These are phyloP conservation scores for Mrakia frigida DNA, from an alignment of 768 basidiomycete genomes.

Conservation along the genomic window DNA sequence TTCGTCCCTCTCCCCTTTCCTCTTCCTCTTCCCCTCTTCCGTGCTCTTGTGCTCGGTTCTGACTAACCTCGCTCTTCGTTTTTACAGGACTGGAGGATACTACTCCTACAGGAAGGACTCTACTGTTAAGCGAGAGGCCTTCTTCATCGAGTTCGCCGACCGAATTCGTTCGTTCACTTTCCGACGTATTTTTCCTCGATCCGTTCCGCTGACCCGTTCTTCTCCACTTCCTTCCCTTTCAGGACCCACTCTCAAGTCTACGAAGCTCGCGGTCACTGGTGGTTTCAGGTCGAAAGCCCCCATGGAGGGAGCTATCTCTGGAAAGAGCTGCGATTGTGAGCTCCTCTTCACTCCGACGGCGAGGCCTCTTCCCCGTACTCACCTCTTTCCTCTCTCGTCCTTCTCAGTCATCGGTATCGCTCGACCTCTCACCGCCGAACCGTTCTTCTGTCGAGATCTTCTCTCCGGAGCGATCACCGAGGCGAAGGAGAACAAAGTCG, in stretches of 20 bases:
- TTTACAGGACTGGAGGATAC: slow-evolving; percentile 19
- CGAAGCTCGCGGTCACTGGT: slow-evolving; percentile 41
- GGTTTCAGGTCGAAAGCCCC: slow-evolving; percentile 40
- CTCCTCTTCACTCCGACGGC: background rate
- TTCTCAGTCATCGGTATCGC: slow-evolving; percentile 39
- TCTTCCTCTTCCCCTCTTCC: too few species aligned
- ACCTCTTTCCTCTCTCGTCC: background rate
- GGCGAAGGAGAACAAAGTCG: slow-evolving; percentile 37
- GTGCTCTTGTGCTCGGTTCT: too few species aligned
- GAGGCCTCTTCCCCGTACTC: too few species aligned
- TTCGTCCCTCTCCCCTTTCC: too few species aligned
- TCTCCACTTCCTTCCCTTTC: background rate
- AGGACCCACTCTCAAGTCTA: slow-evolving; percentile 36
- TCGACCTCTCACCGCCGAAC: slow-evolving; percentile 41
- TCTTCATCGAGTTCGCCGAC: slow-evolving; percentile 34
- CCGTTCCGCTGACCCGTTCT: slow-evolving; percentile 23
- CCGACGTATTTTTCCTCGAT: background rate
- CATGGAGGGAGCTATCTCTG: slow-evolving; percentile 39
- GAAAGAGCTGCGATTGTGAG: slow-evolving; percentile 27
- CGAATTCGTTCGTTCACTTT: background rate
- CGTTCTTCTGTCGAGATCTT: slow-evolving; percentile 39
- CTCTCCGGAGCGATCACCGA: slow-evolving; percentile 35
- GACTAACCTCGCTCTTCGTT: too few species aligned
- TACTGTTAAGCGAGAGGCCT: slow-evolving; percentile 39
- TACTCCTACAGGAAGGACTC: slow-evolving; percentile 40